Conservation (phyloP, 2,329 filamentous ascomycete species). For the Sporothrix dimorphospora region DNA sequence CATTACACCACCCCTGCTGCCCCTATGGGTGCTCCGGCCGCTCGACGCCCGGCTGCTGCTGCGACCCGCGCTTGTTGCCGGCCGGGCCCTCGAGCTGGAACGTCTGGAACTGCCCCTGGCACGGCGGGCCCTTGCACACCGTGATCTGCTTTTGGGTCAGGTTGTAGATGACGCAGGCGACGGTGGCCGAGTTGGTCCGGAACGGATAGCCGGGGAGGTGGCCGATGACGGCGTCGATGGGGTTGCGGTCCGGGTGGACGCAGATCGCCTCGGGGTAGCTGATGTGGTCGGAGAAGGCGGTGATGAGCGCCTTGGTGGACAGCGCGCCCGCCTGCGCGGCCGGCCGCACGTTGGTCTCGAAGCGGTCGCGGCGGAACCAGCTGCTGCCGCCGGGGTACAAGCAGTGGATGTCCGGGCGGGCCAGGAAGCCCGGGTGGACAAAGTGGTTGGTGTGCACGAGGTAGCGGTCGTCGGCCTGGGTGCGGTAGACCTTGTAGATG, state of each 20-base stretch:
- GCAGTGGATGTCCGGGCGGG: slow-evolving; percentile 32
- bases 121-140: slow-evolving; percentile 37
- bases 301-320: slow-evolving; percentile 26
- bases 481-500: slow-evolving; percentile 32
- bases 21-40: slow-evolving; percentile 10
- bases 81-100: slow-evolving; percentile 26
- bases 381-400: slow-evolving; percentile 35
- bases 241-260: slow-evolving; percentile 33
- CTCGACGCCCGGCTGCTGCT: slow-evolving; percentile 14
- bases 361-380: slow-evolving; percentile 33
- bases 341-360: slow-evolving; percentile 30
- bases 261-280: slow-evolving; percentile 36
- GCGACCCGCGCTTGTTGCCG: slow-evolving; percentile 25
- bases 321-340: slow-evolving; percentile 19
- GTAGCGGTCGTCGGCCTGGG: slow-evolving; percentile 31
- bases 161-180: slow-evolving; percentile 38
- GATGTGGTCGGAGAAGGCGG: slow-evolving; percentile 36
- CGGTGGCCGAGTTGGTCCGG: slow-evolving; percentile 31
- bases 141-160: slow-evolving; percentile 30
- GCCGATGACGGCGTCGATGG: slow-evolving; percentile 26
- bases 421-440: slow-evolving; percentile 32
- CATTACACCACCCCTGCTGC: no score
- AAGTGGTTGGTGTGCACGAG: slow-evolving; percentile 41
- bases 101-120: slow-evolving; percentile 33
- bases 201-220: slow-evolving; percentile 32